These are phyloP conservation scores for Colletotrichum cuscutae DNA, from an alignment of 2,329 filamentous ascomycete species.

Conservation along the genomic window DNA sequence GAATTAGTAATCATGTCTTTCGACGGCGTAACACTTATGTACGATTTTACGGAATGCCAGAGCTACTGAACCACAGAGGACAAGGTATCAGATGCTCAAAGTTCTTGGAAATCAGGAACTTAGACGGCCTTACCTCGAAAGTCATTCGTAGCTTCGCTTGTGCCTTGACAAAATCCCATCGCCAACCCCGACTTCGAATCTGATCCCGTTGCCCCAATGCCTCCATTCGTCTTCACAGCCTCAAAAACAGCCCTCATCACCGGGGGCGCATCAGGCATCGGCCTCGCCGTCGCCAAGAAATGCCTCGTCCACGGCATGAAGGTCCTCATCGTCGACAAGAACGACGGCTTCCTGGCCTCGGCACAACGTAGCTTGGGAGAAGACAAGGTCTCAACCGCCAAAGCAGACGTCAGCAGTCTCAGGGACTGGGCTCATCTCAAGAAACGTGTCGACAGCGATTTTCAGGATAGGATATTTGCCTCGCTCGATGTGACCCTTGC, in stretches of 20 bases:
- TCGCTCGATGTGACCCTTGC: neutral
- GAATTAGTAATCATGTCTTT: too few relatives aligned
- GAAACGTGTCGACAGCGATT: conserved; percentile 54
- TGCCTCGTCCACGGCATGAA: conserved; percentile 77
- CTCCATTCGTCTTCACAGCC: neutral
- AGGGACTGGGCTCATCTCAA: conserved; percentile 69
- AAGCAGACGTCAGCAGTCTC: conserved; percentile 70
- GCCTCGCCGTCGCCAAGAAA: conserved; percentile 77
- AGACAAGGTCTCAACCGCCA: conserved; percentile 55
- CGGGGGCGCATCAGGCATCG: conserved; percentile 81
- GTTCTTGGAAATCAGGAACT: too few relatives aligned
- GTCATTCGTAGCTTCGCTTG: too few relatives aligned
- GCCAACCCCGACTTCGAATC: too few relatives aligned
- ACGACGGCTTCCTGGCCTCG: conserved; percentile 62
- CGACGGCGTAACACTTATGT: too few relatives aligned
- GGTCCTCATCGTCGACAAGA: conserved; percentile 75
- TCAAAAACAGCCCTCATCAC: conserved; percentile 78
- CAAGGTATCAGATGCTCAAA: too few relatives aligned
- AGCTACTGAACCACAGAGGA: too few relatives aligned
- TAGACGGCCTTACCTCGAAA: too few relatives aligned
- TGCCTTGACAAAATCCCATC: too few relatives aligned
- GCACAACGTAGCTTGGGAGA: conserved; percentile 54
- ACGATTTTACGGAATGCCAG: too few relatives aligned
- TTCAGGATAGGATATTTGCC: conserved; percentile 45
- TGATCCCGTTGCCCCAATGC: too few relatives aligned